phyloP scores from a whole-genome alignment of 2,329 filamentous ascomycete genomes.

The Hyphodiscus sp. region DNA sequence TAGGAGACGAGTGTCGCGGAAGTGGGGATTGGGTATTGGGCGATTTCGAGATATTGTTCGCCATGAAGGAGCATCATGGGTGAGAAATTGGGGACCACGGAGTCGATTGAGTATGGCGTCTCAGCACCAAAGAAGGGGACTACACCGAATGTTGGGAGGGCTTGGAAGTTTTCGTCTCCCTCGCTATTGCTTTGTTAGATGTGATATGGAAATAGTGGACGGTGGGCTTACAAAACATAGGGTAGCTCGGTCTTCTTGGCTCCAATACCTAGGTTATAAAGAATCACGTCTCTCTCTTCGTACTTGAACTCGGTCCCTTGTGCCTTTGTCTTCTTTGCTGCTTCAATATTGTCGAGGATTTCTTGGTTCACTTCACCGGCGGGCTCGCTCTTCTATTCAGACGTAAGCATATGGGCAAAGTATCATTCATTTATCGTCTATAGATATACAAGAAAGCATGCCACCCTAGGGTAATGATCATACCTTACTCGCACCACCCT shows the following conservation, averaged over 20 bases:
- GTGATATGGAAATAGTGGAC: background rate
- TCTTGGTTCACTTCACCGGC: conserved; percentile 45
- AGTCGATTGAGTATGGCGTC: conserved; percentile 70
- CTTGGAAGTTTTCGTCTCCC: conserved; percentile 85
- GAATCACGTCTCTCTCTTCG: conserved; percentile 79
- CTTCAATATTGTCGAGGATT: conserved; percentile 68
- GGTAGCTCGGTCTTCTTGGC: conserved; percentile 84
- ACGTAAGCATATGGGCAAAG: conserved; percentile 1
- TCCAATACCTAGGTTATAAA: conserved; percentile 93
- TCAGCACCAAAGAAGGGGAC: conserved; percentile 87
- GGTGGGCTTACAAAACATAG: conserved; percentile 62
- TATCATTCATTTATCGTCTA: conserved; percentile 23
- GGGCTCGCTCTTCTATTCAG: conserved; percentile 28
- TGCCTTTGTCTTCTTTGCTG: conserved; percentile 64
- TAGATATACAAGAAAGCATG: conserved; percentile 15
- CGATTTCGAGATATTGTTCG: conserved; percentile 95
- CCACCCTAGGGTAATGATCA: conserved; percentile 33
- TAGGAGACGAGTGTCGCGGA: conserved; percentile 68
- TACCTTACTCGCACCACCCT: conserved; percentile 49
- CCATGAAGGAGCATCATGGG: conserved; percentile 99
- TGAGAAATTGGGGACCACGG: conserved; percentile 90
- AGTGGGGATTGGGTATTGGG: conserved; percentile 87
- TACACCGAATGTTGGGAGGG: conserved; percentile 90
- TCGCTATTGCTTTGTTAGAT: conserved; percentile 43
- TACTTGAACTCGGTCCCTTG: conserved; percentile 75